Evolutionary conservation across 2,329 filamentous ascomycete species (phyloP).

Genomic region (Albophoma yamanashiensis): DNA sequence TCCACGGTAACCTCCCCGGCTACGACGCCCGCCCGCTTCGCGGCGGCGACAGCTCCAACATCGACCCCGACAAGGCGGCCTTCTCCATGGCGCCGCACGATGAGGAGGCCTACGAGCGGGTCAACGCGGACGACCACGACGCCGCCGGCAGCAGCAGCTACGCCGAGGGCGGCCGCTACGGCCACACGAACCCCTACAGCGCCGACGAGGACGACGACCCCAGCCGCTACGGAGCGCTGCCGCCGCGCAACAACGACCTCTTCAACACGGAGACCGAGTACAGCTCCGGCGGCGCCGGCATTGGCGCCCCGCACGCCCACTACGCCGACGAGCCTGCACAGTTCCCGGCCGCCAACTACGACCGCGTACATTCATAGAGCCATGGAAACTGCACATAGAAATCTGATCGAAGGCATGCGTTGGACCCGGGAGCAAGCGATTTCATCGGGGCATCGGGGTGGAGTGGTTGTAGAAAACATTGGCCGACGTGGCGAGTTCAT

Average conservation of each 20-base stretch:
- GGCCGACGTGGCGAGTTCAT: constrained; percentile 5
- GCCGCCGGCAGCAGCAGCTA: constrained; percentile 19
- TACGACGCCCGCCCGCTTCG: constrained; percentile 40
- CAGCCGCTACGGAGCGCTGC: constrained; percentile 27
- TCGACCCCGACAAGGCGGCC: constrained; percentile 59
- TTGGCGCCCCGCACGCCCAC: constrained; percentile 26
- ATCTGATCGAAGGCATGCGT: constrained; percentile 6
- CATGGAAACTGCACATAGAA: background rate
- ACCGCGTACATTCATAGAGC: constrained; percentile 31
- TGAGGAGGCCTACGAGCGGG: constrained; percentile 53
- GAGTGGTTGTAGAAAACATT: constrained; percentile 5
- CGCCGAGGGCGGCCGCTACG: constrained; percentile 21
- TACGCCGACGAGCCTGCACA: constrained; percentile 38
- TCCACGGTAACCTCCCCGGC: constrained; percentile 50
- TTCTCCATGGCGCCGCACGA: constrained; percentile 59
- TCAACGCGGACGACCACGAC: constrained; percentile 46
- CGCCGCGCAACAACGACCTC: constrained; percentile 25
- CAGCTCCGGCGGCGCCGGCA: constrained; percentile 18
- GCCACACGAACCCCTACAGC: constrained; percentile 25
- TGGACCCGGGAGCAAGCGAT: constrained; percentile 3
- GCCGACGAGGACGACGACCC: constrained; percentile 27
- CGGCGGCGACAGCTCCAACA: constrained; percentile 33
- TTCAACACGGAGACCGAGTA: constrained; percentile 44
- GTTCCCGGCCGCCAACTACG: constrained; percentile 49
- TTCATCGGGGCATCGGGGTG: background rate